Base-by-base conservation (phyloP, 495 filamentous ascomycete genomes). In the Neurospora intermedia region DNA sequence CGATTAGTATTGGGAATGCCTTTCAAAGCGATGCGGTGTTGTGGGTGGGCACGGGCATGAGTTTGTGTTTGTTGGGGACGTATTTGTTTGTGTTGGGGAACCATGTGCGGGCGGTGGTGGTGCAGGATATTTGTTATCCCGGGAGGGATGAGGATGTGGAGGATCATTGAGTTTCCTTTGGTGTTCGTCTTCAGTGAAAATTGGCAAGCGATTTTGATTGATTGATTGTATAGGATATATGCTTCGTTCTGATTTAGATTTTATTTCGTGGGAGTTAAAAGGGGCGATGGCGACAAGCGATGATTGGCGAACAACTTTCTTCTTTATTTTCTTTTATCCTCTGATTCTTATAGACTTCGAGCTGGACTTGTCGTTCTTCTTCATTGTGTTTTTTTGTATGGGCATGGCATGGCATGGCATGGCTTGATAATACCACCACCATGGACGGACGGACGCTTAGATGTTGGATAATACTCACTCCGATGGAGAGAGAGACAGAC, bases 131-230 rank as follows among this genome's bases (percentile, higher is more conserved):
- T 43, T 82, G 89, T 80, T 89, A 84, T 73, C 88, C 89, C 16
- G 89, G 89, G 18, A 85, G 86, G 75, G 89, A 91, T 72, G 89
- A 91, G 77, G 89, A 91, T 79, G 76, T 81, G 13, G 78, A 80
- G 69, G 80, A 81, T 69, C 78, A 80, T 41, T n/a, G n/a, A n/a
- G n/a, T n/a, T n/a, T n/a, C n/a, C n/a, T n/a, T n/a, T n/a, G n/a
- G n/a, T n/a, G n/a, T n/a, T n/a, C n/a, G n/a, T n/a, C n/a, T n/a
- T n/a, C n/a, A n/a, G n/a, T n/a, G n/a, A n/a, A n/a, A 35, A 35
- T 62, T 62, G 54, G 13, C 27, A 62, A 23, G 54, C 54, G 54
- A 35, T 35, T 35, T 35, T 35, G 31, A 35, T 35, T 35, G 31
- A 4, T 35, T 35, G 31, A 35, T 4, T 35, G 31, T 35, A 35